Evolutionary conservation across 805 yeast genomes (phyloP).

Genomic region (Metschnikowia noctiluminum): DNA sequence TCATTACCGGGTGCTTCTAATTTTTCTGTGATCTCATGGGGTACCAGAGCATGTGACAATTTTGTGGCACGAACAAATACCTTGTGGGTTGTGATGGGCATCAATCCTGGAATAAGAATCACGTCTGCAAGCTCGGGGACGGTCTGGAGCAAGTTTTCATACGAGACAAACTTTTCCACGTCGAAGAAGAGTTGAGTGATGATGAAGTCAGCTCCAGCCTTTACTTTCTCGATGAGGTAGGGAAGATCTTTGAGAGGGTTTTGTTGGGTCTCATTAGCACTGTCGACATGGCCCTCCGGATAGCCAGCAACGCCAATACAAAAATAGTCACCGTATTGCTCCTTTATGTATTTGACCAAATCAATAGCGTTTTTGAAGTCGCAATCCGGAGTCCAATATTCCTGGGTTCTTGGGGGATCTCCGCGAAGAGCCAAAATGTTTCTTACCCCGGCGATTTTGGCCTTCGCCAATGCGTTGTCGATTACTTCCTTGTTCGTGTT

Average conservation of each 20-base stretch:
- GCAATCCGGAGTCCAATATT: conserved; percentile 51
- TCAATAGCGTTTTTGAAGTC: conserved; percentile 81
- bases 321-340: conserved; percentile 72
- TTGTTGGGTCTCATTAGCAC: conserved; percentile 65
- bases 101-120: conserved; percentile 78
- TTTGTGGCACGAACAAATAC: conserved; percentile 86
- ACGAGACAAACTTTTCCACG: conserved; percentile 67
- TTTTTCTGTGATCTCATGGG: conserved; percentile 46
- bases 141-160: conserved; percentile 51
- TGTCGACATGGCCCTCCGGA: conserved; percentile 96
- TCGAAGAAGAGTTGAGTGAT: conserved; percentile 91
- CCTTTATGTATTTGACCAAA: conserved; percentile 73
- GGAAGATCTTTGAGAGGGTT: conserved; percentile 70
- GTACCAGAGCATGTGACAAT: conserved; percentile 82
- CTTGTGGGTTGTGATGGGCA: conserved; percentile 85
- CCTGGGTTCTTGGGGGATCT: conserved; percentile 84
- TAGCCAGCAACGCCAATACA: conserved; percentile 97
- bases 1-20: conserved; percentile 57
- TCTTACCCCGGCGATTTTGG: conserved; percentile 73
- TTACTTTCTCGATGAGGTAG: conserved; percentile 74
- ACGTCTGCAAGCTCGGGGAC: conserved; percentile 41
- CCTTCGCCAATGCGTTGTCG: conserved; percentile 72
- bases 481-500: conserved; percentile 76
- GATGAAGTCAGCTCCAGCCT: conserved; percentile 94
- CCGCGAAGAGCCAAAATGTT: conserved; percentile 93